Base-by-base conservation (phyloP, 2,329 filamentous ascomycete genomes). In the Scolecobasidium constrictum region DNA sequence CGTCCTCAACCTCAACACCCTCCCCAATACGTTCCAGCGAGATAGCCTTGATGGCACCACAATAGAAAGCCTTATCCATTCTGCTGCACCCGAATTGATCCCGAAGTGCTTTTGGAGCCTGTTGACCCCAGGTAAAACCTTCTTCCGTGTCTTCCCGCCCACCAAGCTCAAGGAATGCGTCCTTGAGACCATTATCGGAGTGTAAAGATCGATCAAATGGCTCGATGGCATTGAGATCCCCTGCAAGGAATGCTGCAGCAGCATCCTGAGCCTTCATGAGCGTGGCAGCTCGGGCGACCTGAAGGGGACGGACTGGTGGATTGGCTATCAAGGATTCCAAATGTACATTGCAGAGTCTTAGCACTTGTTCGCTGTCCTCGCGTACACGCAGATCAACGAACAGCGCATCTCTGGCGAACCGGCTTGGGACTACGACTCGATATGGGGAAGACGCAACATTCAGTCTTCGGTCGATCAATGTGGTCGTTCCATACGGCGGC, bases 171-270 rank as follows among this genome's bases (percentile, higher is more conserved):
- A 78, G 59, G 48, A 68, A 78, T 0, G 70, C 67, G 49, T 78
- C 75, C 23, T 63, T 59, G 2, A 78, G 64, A 0, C 53, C 48
- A 43, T 73, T 72, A 1, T 72, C 66, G 0, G 51, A 49, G 42
- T 71, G 71, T 6, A 75, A 52, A 1, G 58, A 62, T 6, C 53
- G 51, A 51, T 78, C 74, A 42, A 73, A 75, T 0, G 63, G 62
- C 47, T 76, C 63, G 22, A 77, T 75, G 17, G 74, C 72, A 47
- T 78, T 78, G 35, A 77, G 63, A 50, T 78, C 73, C 1, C 75
- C 75, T 0, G 69, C 72, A 3, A 72, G 50, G 1, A 76, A 43
- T 1, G 63, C 66, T 2, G 62, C 67, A 5, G 63, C 45, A 1
- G 69, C 54, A 3, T 54, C 47, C 0, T 55, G 28, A 3, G 56